Evolutionary conservation across 192 early-diverging fungal genomes (phyloP).

Genomic region (Gamsiella multidivaricata): DNA sequence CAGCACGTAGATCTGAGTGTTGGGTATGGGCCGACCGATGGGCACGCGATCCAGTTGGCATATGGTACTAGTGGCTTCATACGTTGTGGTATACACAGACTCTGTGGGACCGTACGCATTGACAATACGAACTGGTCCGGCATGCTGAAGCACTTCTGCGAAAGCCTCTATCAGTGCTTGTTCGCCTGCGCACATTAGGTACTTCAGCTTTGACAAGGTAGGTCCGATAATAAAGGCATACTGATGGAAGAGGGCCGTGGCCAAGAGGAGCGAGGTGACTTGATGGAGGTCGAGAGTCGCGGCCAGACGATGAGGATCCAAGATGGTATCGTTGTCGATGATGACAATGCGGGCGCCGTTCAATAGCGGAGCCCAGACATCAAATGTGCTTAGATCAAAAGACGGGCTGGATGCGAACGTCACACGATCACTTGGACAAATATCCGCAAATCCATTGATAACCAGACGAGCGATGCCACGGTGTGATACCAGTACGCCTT

Average conservation of each 20-base stretch:
- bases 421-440: neutral
- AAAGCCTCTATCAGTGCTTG: neutral
- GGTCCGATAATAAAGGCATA: slow-evolving; percentile 8
- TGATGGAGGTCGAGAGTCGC: neutral
- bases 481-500: slow-evolving; percentile 6
- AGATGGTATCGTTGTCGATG: slow-evolving; percentile 6
- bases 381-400: slow-evolving; percentile 8
- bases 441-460: slow-evolving; percentile 8
- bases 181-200: neutral
- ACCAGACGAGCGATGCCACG: slow-evolving; percentile 1
- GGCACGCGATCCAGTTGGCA: too few relatives aligned
- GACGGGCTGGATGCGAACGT: slow-evolving; percentile 1
- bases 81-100: too few relatives aligned
- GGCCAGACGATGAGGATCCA: slow-evolving; percentile 8
- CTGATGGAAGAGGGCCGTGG: slow-evolving; percentile 12
- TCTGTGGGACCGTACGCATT: too few relatives aligned
- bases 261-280: neutral
- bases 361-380: slow-evolving; percentile 1
- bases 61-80: too few relatives aligned
- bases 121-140: slow-evolving; percentile 1
- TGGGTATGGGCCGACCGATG: too few relatives aligned
- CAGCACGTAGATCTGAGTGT: too few relatives aligned
- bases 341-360: slow-evolving; percentile 10
- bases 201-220: slow-evolving; percentile 2
- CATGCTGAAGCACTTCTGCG: neutral